Evolutionary conservation across 164 flowering plant species (phyloP).

Genomic region (Aristolochia fimbriata): DNA sequence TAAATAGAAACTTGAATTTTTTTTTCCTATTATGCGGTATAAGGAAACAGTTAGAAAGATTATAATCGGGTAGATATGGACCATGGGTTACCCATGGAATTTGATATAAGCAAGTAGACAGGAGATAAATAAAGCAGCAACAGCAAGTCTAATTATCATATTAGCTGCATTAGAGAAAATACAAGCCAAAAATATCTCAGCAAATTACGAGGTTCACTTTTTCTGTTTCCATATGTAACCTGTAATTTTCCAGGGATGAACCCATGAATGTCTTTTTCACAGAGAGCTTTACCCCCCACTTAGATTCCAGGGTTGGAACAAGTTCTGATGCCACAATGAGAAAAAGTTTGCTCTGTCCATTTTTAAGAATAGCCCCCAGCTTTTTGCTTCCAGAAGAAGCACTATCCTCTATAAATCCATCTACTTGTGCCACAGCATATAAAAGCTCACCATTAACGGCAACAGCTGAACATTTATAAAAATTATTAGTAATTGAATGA

Average conservation of each 20-base stretch:
- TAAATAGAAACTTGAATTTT: no score
- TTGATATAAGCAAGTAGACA: no score
- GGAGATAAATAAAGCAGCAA: no score
- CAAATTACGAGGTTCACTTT: slow-evolving; percentile 1
- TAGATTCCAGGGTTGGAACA: slow-evolving; percentile 58
- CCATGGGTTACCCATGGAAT: no score
- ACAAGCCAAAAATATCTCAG: neutral
- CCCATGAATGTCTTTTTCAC: slow-evolving; percentile 58
- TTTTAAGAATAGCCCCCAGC: slow-evolving; percentile 50
- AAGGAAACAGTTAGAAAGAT: no score
- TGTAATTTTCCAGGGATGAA: slow-evolving; percentile 85
- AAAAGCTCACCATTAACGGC: slow-evolving; percentile 87
- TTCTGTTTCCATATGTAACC: slow-evolving; percentile 25
- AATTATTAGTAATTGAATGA: neutral
- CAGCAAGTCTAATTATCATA: no score
- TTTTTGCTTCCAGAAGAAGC: slow-evolving; percentile 30
- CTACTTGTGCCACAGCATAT: slow-evolving; percentile 69
- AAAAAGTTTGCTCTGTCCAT: slow-evolving; percentile 36
- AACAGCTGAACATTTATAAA: slow-evolving; percentile 38
- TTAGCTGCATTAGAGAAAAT: neutral
- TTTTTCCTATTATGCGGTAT: no score
- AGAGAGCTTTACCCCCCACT: slow-evolving; percentile 67
- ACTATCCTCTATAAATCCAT: slow-evolving; percentile 20
- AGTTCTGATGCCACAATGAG: slow-evolving; percentile 78
- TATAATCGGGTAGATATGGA: no score